Evolutionary conservation across 495 filamentous ascomycete genomes (phyloP), one percentile per base, ranked within the genome.

Genomic region (Pseudevernia furfuracea): DNA sequence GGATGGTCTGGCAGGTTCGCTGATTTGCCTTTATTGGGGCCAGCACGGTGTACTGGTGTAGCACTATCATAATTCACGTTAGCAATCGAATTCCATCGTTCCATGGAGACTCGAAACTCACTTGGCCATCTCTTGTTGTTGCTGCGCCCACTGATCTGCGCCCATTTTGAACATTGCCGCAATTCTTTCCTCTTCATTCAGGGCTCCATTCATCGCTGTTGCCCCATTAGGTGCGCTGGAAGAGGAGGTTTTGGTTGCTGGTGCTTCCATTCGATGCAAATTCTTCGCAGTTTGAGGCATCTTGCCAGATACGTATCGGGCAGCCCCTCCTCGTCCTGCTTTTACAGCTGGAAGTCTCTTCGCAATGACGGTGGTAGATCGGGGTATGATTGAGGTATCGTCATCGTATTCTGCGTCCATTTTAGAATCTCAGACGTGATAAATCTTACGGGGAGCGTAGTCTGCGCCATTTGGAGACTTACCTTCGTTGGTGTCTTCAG

Each of bases 241-340:
- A 36, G 77, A 72, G 34, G 75, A 72, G 59, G 73, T 61, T 66
- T 82, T 86, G 23, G 77, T 74, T 66, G 73, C 65, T 23, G 81
- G 67, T 9, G 84, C 78, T 68, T 96, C 92, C 71, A 84, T 84
- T 66, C 90, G 85, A 61, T 89, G 85, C 30, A 84, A 80, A 66
- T 88, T 93, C 76, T 90, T 91, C 6, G 93, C 89, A 70, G 87
- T 93, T 12, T 90, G 82, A 5, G 94, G 94, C 88, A 96, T 96
- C 78, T 96, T 96, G 58, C 94, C 94, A 10, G 91, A 91, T 59
- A 99, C 90, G 81, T 99, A 99, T 70, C 94, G 86, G 68, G 94
- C 92, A 61, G 94, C 94, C 64, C 89, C 85, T 60, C 94, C 94
- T 70, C 86, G 84, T 43, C 95, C 90, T 28, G 86, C 84, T 69